Evolutionary conservation across 1,139 yeast genomes (phyloP).

Genomic region (Kodamaea alishanica): DNA sequence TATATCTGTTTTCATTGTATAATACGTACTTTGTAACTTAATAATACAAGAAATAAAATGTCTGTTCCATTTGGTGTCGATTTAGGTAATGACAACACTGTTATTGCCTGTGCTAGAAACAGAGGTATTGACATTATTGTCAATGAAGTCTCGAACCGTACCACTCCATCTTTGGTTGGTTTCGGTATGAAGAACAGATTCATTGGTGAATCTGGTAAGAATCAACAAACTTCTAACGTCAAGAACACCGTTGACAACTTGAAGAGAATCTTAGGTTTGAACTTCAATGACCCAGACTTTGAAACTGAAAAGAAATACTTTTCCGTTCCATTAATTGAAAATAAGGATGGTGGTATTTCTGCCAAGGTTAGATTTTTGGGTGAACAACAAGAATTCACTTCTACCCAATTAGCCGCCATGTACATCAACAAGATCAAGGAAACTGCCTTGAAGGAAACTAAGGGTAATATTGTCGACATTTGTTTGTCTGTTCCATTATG

Average conservation of each 20-base stretch:
- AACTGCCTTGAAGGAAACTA: constrained; percentile 77
- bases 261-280: constrained; percentile 85
- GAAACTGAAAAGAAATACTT: constrained; percentile 70
- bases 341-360: constrained; percentile 70
- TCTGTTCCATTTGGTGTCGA: constrained; percentile 95
- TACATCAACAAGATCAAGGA: constrained; percentile 86
- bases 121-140: constrained; percentile 98
- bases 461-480: constrained; percentile 77
- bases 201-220: constrained; percentile 93
- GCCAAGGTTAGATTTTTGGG: constrained; percentile 85
- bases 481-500: constrained; percentile 95
- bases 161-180: constrained; percentile 93
- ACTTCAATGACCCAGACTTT: constrained; percentile 73
- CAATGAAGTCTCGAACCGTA: constrained; percentile 96
- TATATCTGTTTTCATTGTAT: no score
- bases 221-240: constrained; percentile 92
- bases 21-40: no score
- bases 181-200: constrained; percentile 86
- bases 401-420: constrained; percentile 93
- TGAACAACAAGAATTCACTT: constrained; percentile 72
- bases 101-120: constrained; percentile 96
- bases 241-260: constrained; percentile 94
- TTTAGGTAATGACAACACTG: constrained; percentile 92
- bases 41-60: constrained; percentile 27
- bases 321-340: constrained; percentile 65